These are phyloP conservation scores for Huiozyma naganishii DNA, from an alignment of 805 yeast species.

Conservation along the genomic window DNA sequence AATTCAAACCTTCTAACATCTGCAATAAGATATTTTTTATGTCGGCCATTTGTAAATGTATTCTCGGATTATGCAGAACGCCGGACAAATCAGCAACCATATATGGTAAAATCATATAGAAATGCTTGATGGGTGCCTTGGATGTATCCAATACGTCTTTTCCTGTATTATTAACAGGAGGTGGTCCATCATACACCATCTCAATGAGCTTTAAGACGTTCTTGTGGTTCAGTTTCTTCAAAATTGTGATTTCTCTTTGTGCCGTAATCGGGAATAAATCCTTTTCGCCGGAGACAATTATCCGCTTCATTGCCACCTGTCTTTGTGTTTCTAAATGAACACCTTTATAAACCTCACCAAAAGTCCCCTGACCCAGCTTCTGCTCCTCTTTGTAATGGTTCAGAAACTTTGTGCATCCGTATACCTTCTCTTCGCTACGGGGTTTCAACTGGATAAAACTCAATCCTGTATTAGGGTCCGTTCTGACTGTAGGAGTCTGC, in stretches of 20 bases:
- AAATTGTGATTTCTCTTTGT: conserved; percentile 76
- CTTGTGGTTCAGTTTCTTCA: conserved; percentile 56
- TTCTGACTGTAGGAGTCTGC: conserved; percentile 23
- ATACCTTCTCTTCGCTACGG: conserved; percentile 19
- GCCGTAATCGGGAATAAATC: conserved; percentile 88
- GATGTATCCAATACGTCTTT: neutral
- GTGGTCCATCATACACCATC: conserved; percentile 50
- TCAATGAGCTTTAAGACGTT: conserved; percentile 73
- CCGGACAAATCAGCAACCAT: conserved; percentile 92
- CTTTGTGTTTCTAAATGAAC: conserved; percentile 34
- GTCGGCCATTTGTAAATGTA: conserved; percentile 49
- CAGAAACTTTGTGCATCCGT: conserved; percentile 24
- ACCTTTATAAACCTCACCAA: conserved; percentile 84
- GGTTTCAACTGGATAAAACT: conserved; percentile 19
- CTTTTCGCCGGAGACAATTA: conserved; percentile 41
- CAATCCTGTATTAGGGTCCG: conserved; percentile 19
- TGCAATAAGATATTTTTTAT: conserved; percentile 79
- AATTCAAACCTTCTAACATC: conserved; percentile 68
- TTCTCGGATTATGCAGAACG: conserved; percentile 65
- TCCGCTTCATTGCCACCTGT: conserved; percentile 81
- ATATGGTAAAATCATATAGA: conserved; percentile 85
- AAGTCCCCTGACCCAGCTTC: conserved; percentile 74
- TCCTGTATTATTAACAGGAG: conserved; percentile 3
- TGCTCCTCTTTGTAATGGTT: conserved; percentile 27
- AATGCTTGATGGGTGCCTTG: conserved; percentile 25